phyloP scores from a whole-genome alignment of 441 rosid species.

The Pelargonium citronellum region DNA sequence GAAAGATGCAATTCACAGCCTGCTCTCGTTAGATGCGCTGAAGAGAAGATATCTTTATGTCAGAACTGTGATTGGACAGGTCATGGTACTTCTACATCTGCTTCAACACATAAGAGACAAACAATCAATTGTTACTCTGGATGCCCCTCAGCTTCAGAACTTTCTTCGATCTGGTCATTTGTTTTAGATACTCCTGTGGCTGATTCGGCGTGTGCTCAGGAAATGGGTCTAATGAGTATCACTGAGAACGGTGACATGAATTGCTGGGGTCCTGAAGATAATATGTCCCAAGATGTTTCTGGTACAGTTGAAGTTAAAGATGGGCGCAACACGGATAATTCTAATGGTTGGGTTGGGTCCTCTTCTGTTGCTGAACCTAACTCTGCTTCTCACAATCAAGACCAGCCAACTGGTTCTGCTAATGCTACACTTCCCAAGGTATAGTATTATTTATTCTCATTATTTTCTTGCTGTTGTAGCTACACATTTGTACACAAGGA shows the following conservation, averaged over 20 bases:
- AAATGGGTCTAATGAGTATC: conserved; percentile 76
- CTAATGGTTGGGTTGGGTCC: conserved; percentile 41
- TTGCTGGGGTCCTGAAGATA: conserved; percentile 34
- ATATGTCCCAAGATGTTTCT: conserved; percentile 29
- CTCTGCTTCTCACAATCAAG: conserved; percentile 32
- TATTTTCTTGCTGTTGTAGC: background rate
- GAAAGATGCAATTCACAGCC: conserved; percentile 88
- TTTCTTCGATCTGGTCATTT: conserved; percentile 83
- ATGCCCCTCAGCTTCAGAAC: conserved; percentile 85
- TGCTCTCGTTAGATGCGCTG: conserved; percentile 65
- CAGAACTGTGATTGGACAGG: conserved; percentile 93
- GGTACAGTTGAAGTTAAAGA: conserved; percentile 29
- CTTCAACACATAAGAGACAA: conserved; percentile 67
- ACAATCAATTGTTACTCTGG: conserved; percentile 72
- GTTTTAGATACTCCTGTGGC: conserved; percentile 45
- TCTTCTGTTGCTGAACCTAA: conserved; percentile 44
- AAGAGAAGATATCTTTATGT: conserved; percentile 80
- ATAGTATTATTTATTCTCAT: conserved; percentile 13
- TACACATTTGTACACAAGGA: background rate
- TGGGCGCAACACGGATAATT: conserved; percentile 27
- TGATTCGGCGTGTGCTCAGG: conserved; percentile 71
- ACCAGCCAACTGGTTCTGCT: conserved; percentile 37
- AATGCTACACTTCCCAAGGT: conserved; percentile 60
- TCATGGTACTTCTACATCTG: conserved; percentile 43
- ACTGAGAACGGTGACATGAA: conserved; percentile 41